These are phyloP conservation scores for Penicillium argentinense DNA, from an alignment of 495 filamentous ascomycete species.

Conservation along the genomic window DNA sequence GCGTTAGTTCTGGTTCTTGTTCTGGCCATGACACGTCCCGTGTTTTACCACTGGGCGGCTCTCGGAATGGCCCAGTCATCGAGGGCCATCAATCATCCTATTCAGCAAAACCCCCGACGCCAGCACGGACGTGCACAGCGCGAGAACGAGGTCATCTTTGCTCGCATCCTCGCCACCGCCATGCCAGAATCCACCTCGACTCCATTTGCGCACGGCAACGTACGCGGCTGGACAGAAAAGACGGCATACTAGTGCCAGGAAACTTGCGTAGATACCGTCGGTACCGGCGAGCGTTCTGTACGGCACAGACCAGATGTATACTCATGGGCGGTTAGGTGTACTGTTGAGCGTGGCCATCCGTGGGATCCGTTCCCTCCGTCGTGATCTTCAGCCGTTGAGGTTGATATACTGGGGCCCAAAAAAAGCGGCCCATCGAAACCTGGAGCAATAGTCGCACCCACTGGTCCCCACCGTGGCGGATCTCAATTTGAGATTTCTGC, in stretches of 20 bases:
- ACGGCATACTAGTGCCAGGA: neutral
- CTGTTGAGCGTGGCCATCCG: too few species aligned
- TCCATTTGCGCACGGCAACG: neutral
- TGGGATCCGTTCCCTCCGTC: too few species aligned
- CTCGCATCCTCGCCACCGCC: neutral
- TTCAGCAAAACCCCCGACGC: neutral
- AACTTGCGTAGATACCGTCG: neutral
- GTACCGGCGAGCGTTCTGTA: neutral
- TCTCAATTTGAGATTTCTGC: conserved; percentile 19
- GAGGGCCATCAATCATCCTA: neutral
- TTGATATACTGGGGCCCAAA: conserved; percentile 12
- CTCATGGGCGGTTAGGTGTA: too few species aligned
- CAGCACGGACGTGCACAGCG: neutral
- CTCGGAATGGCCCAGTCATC: too few species aligned
- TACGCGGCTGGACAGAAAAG: neutral
- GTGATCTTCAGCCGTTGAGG: neutral
- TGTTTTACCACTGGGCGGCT: neutral
- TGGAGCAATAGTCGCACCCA: conserved; percentile 25
- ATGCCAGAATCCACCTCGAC: neutral
- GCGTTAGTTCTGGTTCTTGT: too few species aligned
- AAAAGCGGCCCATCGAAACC: conserved; percentile 12
- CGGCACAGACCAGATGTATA: conserved; percentile 1
- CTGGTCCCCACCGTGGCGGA: conserved; percentile 19
- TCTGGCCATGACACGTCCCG: neutral
- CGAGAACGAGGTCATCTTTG: neutral